Base-by-base conservation (phyloP, 1,139 yeast species). In the Blastobotrys raffinosifermentans region DNA sequence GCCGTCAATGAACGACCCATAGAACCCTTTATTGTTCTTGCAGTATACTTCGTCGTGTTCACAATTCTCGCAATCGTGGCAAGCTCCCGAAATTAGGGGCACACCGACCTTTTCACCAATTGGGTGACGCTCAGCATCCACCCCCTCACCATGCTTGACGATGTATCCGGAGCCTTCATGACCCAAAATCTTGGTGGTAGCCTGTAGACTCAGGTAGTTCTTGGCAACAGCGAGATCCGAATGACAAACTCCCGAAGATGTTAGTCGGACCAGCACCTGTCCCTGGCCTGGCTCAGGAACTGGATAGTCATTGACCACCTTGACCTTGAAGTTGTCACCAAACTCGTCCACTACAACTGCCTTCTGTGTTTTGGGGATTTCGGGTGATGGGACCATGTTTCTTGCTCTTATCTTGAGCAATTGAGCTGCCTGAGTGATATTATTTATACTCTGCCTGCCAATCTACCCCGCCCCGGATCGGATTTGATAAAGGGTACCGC, bases 1-100 rank as follows among this genome's bases (percentile, higher is more conserved):
- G 49, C 87, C 87, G 57, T 78, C 83, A 57, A 74, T 79, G 23
- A 81, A 75, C 66, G 75, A 76, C 48, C 87, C 86, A 17, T 82
- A 45, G 33, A 32, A 47, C n/a, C n/a, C n/a, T 11, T 40, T 31
- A 4, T 42, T 34, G 9, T 43, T 35, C 17, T 36, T 31, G 34
- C 55, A 51, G 34, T 32, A 39, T 3, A 41, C 44, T 29, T 50
- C 55, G 15, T 25, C 27, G 15, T 31, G 34, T 18, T 27, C 40
- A 38, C 53, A 50, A 18, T 32, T 42, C 18, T 29, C 39, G 38
- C 55, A 51, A 34, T 46, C 50, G 11, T 44, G 42, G 27, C 55
- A 51, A 20, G 54, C 51, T 13, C 38, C 39, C 20, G 43, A 44
- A 17, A 49, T 40, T 21, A 47, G 34, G 15, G 54, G 50, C 19